Evolutionary conservation across 495 filamentous ascomycete genomes (phyloP).

Genomic region (Aspergillus bertholletiae): DNA sequence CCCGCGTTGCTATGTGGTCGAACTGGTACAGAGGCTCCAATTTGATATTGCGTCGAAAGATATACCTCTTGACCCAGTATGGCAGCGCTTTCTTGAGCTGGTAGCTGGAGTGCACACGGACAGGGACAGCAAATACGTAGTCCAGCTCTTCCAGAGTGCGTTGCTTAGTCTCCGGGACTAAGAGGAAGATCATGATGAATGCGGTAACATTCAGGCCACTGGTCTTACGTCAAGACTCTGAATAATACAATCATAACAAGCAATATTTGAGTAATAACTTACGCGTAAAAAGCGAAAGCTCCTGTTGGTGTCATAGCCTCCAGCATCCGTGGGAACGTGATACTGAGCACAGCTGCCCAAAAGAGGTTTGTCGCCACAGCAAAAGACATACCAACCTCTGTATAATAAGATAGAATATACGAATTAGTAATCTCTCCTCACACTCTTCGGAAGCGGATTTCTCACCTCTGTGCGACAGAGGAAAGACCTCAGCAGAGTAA

Average conservation of each 20-base stretch:
- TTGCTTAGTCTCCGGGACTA: slow-evolving; percentile 77
- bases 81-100: slow-evolving; percentile 61
- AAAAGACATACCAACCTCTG: slow-evolving; percentile 70
- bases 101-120: slow-evolving; percentile 57
- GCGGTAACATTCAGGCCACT: slow-evolving; percentile 67
- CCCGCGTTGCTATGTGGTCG: slow-evolving; percentile 27
- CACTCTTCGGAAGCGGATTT: neutral
- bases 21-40: slow-evolving; percentile 66
- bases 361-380: slow-evolving; percentile 70
- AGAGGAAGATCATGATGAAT: slow-evolving; percentile 68
- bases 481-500: slow-evolving; percentile 79
- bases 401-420: slow-evolving; percentile 1
- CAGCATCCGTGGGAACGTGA: slow-evolving; percentile 69
- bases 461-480: slow-evolving; percentile 62
- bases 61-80: slow-evolving; percentile 66
- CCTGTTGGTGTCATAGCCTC: slow-evolving; percentile 50
- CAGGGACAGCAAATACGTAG: slow-evolving; percentile 76
- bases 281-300: slow-evolving; percentile 49
- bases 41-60: slow-evolving; percentile 53
- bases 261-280: slow-evolving; percentile 10
- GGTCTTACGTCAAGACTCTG: neutral
- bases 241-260: neutral
- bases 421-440: neutral
- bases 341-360: slow-evolving; percentile 69
- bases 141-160: slow-evolving; percentile 80